Evolutionary conservation across 2,329 filamentous ascomycete genomes (phyloP).

Genomic region (Alternaria brassicicola): DNA sequence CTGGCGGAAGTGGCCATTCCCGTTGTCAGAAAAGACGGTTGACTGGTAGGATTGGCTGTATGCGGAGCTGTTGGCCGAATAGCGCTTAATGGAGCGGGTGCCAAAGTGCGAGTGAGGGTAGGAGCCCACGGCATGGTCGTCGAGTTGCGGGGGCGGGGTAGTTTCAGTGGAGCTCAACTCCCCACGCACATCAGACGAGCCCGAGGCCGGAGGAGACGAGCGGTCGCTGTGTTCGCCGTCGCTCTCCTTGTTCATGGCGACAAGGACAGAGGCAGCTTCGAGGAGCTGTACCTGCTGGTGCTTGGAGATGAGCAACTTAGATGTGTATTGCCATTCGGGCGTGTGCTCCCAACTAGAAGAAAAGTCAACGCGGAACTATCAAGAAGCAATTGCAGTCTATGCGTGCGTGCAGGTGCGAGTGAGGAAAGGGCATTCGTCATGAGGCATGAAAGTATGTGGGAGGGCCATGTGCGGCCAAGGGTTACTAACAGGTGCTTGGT

Average conservation of each 20-base stretch:
- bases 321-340: slow-evolving; percentile 95
- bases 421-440: slow-evolving; percentile 47
- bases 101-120: slow-evolving; percentile 45
- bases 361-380: slow-evolving; percentile 42
- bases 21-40: slow-evolving; percentile 62
- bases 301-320: slow-evolving; percentile 97
- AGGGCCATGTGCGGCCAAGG: slow-evolving; percentile 54
- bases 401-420: slow-evolving; percentile 21
- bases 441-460: slow-evolving; percentile 52
- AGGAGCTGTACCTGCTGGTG: slow-evolving; percentile 98
- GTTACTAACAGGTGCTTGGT: slow-evolving; percentile 99
- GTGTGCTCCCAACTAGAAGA: slow-evolving; percentile 94
- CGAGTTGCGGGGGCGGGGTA: slow-evolving; percentile 82
- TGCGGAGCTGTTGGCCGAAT: slow-evolving; percentile 56
- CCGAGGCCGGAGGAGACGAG: slow-evolving; percentile 82
- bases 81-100: slow-evolving; percentile 50
- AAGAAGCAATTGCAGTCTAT: slow-evolving; percentile 15
- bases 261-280: slow-evolving; percentile 93
- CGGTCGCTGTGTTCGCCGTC: slow-evolving; percentile 73
- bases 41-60: slow-evolving; percentile 84
- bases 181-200: slow-evolving; percentile 74
- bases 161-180: slow-evolving; percentile 89
- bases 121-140: slow-evolving; percentile 64
- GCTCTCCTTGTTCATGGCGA: slow-evolving; percentile 79
- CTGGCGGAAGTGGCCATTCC: slow-evolving; percentile 68